Evolutionary conservation across 1,139 yeast genomes (phyloP).

Genomic region (Scheffersomyces insectosa): DNA sequence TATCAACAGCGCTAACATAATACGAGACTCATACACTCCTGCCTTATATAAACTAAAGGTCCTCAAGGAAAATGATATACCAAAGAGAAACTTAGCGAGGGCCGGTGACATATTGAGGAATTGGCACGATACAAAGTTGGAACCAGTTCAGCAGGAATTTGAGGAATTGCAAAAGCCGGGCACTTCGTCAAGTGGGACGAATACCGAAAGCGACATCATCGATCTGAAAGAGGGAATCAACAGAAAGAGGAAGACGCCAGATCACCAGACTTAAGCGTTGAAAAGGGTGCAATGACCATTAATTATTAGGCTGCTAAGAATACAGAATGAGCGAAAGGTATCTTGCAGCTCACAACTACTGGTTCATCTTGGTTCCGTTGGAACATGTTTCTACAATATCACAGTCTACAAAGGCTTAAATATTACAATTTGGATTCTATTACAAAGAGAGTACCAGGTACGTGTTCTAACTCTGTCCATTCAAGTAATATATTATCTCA

Average conservation of each 20-base stretch:
- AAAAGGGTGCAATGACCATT: neutral
- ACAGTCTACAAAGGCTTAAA: too few species aligned
- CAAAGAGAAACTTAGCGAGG: conserved; percentile 15
- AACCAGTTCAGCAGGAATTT: conserved; percentile 12
- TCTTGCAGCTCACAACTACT: neutral
- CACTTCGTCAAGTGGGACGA: too few species aligned
- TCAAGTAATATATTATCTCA: too few species aligned
- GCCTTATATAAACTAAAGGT: conserved; percentile 20
- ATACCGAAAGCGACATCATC: too few species aligned
- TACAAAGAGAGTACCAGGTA: too few species aligned
- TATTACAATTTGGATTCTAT: too few species aligned
- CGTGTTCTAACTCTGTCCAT: too few species aligned
- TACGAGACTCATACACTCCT: conserved; percentile 35
- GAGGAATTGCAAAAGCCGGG: neutral
- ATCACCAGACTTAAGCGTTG: conserved; percentile 1
- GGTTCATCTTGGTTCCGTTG: too few species aligned
- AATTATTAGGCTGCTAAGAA: neutral
- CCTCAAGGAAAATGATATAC: conserved; percentile 23
- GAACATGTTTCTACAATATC: too few species aligned
- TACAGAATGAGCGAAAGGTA: neutral
- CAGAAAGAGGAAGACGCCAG: conserved; percentile 13
- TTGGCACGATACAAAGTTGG: conserved; percentile 24
- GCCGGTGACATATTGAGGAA: conserved; percentile 16
- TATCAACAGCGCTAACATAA: conserved; percentile 17
- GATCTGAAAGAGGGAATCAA: neutral